Base-by-base conservation (phyloP, 164 flowering plant genomes). In the Annona cherimola region DNA sequence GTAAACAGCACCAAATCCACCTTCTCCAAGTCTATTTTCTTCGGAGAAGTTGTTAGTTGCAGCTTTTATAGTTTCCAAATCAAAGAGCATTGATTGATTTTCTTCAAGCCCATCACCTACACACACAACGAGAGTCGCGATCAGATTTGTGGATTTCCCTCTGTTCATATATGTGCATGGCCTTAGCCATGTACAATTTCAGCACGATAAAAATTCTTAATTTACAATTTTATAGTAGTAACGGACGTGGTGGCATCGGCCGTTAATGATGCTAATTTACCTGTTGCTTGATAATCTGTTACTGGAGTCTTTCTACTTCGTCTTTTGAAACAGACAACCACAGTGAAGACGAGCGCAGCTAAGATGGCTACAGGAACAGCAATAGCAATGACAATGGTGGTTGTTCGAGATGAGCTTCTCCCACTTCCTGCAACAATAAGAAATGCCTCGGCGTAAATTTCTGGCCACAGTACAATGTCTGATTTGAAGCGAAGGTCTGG, bases 1-100 rank as follows among this genome's bases (percentile, higher is more conserved):
- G 61, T 72, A 72, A 45, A 72, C 69, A 35, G 45, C 39, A 41
- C 69, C 75, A 64, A 72, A 72, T 39, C 75, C 75, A 50, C 75
- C 75, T 65, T 72, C 62, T 46, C 75, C 75, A 41, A 72, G 63
- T 63, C 57, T 69, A 69, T 69, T 69, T 26, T 35, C 45, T 50
- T 39, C 20, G n/a, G 71, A 57, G 62, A 72, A 72, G 45, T 72
- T 14, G 16, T 65, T n/a, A 2, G 75, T 72, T 40, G 75, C 75
- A 69, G 42, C 35, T 40, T 45, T 57, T 5, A 69, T n/a, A 2
- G 54, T 70, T 39, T 20, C 35, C 9, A 18, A 42, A 45, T 45
- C 46, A 59, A 63, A 50, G 14, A 9, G 57, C 57, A 50, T 11
- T 50, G 57, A 50, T 9, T 50, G 14, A 8, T 50, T 50, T 50